Evolutionary conservation across 768 basidiomycete species (phyloP), one percentile per base, ranked within the genome.

Genomic region (Leucocoprinus leucothites): DNA sequence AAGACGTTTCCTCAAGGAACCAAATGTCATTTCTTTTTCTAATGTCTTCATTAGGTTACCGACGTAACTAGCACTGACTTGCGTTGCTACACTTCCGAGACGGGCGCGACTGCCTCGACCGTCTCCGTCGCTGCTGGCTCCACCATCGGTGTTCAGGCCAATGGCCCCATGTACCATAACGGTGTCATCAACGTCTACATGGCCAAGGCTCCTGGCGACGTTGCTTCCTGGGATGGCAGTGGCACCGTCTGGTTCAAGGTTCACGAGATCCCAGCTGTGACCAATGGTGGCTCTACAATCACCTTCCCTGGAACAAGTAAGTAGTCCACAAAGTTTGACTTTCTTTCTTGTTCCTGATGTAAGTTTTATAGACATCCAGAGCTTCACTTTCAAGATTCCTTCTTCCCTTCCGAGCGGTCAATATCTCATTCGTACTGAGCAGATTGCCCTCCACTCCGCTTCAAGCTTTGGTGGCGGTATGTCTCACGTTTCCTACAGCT

Each of bases 1-100:
- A 24, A 9, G 67, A 9, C 48, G 48, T 13, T 36, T 21, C 0
- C 2, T 24, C 31, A 35, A 9, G 19, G 48, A 21, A 44, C 19
- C 3, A 21, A 21, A 21, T 9, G 35, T 25, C 43, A 14, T 13
- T 31, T 14, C 34, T 40, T 25, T 18, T 48, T n/a, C n/a, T 41
- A 14, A 9, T 21, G 2, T 24, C 2, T 14, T 16, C 9, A 19
- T 6, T 45, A 76, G 74, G 75, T 80, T 25, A 74, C 71, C 25
- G 74, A 79, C 57, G 77, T 80, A 35, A 76, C 65, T 41, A 77
- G 74, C 58, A 45, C 65, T n/a, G 77, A 79, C 53, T 70, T 81
- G 64, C 68, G 77, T 35, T 81, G 78, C 67, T 78, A 81, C 64
- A 73, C 70, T 54, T 73, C 74, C 2, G 59, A 64, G 50, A 74